Evolutionary conservation across 2,329 filamentous ascomycete genomes (phyloP).

Genomic region (Calonectria pseudoreteaudii): DNA sequence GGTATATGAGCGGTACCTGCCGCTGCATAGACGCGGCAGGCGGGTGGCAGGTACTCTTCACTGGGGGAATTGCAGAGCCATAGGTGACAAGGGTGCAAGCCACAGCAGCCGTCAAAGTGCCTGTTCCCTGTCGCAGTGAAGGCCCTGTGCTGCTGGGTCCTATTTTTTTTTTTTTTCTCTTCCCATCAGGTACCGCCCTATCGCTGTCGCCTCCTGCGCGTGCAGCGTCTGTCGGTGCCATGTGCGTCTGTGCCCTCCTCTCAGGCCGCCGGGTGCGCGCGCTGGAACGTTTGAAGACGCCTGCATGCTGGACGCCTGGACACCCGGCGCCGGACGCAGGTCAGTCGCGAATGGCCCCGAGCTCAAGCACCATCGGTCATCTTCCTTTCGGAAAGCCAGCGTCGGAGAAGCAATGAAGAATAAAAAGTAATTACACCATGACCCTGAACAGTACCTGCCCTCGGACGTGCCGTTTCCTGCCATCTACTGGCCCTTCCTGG

Average conservation of each 20-base stretch:
- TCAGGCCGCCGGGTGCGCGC: neutral
- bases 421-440: neutral
- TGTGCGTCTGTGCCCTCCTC: neutral
- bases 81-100: neutral
- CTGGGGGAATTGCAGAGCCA: conserved; percentile 5
- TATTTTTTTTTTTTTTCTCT: neutral
- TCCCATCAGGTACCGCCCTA: neutral
- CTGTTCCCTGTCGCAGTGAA: neutral
- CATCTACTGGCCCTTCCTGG: neutral
- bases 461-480: conserved; percentile 3
- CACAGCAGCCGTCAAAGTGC: conserved; percentile 1
- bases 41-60: neutral
- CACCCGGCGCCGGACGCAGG: neutral
- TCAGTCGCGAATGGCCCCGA: conserved; percentile 2
- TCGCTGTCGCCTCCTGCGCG: neutral
- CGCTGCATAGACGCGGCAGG: neutral
- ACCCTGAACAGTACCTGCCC: neutral
- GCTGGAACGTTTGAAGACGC: conserved; percentile 5
- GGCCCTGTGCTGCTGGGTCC: neutral
- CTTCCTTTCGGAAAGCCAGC: neutral
- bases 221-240: neutral
- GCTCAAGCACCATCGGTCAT: neutral
- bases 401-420: neutral
- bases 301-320: neutral
- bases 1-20: neutral